phyloP scores from a whole-genome alignment of 331 rosid species.

The Arachis monticola region DNA sequence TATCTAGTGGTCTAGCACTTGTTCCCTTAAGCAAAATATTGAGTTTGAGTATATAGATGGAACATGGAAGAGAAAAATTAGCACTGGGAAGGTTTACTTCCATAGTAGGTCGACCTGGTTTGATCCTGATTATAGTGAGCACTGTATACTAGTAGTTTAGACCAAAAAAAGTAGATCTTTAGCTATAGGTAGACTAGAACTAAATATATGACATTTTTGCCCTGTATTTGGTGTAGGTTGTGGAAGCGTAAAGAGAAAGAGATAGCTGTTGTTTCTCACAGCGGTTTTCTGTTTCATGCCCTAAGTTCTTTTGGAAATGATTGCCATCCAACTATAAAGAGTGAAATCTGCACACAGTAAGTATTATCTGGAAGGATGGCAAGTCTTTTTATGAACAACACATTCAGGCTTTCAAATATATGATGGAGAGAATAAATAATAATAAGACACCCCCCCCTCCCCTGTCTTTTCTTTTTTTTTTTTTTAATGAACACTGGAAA shows the following conservation, averaged over 20 bases:
- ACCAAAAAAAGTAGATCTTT: not conserved
- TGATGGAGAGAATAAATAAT: no score
- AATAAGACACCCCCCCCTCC: no score
- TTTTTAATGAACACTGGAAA: conserved; percentile 6
- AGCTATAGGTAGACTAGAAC: conserved; percentile 19
- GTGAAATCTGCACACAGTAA: conserved; percentile 75
- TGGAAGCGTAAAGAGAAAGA: conserved; percentile 94
- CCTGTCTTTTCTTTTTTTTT: no score
- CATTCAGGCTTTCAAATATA: no score
- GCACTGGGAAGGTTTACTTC: no score
- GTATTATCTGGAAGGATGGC: conserved; percentile 20
- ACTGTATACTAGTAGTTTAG: no score
- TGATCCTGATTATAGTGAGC: not conserved
- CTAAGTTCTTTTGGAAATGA: conserved; percentile 80
- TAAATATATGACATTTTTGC: not conserved
- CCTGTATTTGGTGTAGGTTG: conserved; percentile 59
- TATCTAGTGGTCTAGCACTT: not conserved
- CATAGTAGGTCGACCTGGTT: no score
- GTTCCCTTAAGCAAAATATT: no score
- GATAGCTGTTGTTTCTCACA: conserved; percentile 82
- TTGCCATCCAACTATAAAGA: conserved; percentile 74
- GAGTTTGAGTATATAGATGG: no score
- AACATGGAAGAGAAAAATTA: no score
- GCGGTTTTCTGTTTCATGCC: conserved; percentile 71
- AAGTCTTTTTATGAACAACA: no score